phyloP scores from a whole-genome alignment of 2,329 filamentous ascomycete genomes.

The Colletotrichum cordylinicola region DNA sequence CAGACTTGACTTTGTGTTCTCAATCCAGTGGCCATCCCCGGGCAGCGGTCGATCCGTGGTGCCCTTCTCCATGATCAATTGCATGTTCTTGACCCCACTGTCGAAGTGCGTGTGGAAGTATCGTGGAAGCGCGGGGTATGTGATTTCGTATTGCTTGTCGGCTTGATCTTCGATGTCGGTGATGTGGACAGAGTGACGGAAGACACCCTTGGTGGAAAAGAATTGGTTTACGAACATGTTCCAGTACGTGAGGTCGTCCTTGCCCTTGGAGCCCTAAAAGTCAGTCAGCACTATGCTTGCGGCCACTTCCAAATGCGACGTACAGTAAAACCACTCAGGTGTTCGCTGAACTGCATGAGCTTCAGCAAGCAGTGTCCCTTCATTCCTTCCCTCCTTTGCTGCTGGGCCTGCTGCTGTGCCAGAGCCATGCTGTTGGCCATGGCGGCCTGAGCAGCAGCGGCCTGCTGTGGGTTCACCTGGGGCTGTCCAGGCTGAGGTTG shows the following conservation, averaged over 20 bases:
- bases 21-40: conserved; percentile 74
- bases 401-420: conserved; percentile 47
- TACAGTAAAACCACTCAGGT: conserved; percentile 63
- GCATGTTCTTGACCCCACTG: conserved; percentile 84
- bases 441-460: conserved; percentile 24
- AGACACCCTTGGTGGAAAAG: conserved; percentile 79
- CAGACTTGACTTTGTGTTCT: conserved; percentile 78
- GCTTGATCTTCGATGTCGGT: conserved; percentile 59
- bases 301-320: conserved; percentile 27
- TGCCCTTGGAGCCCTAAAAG: conserved; percentile 59
- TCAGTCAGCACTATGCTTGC: neutral
- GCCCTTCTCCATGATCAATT: conserved; percentile 80
- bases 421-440: conserved; percentile 38
- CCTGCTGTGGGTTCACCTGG: conserved; percentile 28
- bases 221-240: conserved; percentile 79
- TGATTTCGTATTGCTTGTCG: conserved; percentile 87
- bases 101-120: conserved; percentile 92
- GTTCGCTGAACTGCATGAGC: conserved; percentile 68
- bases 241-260: conserved; percentile 79
- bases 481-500: conserved; percentile 37
- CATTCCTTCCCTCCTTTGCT: conserved; percentile 56
- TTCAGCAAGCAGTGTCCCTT: conserved; percentile 65
- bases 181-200: conserved; percentile 73
- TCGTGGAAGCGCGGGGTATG: conserved; percentile 79
- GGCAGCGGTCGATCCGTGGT: conserved; percentile 60